Conservation (phyloP, 2,329 filamentous ascomycete species). For the Tolypocladium amazonense region DNA sequence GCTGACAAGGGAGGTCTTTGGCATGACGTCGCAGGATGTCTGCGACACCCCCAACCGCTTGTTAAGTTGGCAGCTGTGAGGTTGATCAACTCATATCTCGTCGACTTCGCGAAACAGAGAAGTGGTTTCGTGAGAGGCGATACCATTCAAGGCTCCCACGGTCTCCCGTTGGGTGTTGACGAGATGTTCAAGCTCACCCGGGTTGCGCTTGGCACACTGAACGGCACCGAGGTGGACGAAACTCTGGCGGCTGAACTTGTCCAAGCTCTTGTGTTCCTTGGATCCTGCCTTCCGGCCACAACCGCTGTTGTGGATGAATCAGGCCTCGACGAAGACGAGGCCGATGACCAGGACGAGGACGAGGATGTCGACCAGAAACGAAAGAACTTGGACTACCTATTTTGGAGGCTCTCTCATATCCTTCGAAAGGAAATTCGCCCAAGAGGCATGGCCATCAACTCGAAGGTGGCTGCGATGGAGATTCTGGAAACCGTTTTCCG, state of each 20-base stretch:
- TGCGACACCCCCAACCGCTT: conserved; percentile 61
- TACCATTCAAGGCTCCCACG: conserved; percentile 58
- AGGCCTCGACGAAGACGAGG: conserved; percentile 24
- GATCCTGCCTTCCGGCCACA: conserved; percentile 37
- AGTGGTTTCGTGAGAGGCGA: conserved; percentile 35
- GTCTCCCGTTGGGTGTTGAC: conserved; percentile 53
- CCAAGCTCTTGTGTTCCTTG: conserved; percentile 76
- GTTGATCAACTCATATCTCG: conserved; percentile 66
- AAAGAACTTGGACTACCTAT: conserved; percentile 56
- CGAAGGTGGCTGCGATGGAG: conserved; percentile 66
- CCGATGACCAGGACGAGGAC: conserved; percentile 33
- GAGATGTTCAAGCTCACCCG: conserved; percentile 52
- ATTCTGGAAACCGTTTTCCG: conserved; percentile 61
- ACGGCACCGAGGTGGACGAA: conserved; percentile 55
- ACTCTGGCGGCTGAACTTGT: conserved; percentile 68
- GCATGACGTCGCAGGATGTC: conserved; percentile 54
- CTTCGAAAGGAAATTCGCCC: conserved; percentile 65
- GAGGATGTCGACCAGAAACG: conserved; percentile 29
- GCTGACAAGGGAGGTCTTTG: conserved; percentile 55
- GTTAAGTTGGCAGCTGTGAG: conserved; percentile 70
- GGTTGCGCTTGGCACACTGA: conserved; percentile 42
- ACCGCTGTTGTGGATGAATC: conserved; percentile 26
- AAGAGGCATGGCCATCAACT: conserved; percentile 51
- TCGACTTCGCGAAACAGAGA: conserved; percentile 61
- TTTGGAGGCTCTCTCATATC: conserved; percentile 67